These are phyloP conservation scores for Backusella morwellensis DNA, from an alignment of 192 early-diverging fungal genomes.

Conservation along the genomic window DNA sequence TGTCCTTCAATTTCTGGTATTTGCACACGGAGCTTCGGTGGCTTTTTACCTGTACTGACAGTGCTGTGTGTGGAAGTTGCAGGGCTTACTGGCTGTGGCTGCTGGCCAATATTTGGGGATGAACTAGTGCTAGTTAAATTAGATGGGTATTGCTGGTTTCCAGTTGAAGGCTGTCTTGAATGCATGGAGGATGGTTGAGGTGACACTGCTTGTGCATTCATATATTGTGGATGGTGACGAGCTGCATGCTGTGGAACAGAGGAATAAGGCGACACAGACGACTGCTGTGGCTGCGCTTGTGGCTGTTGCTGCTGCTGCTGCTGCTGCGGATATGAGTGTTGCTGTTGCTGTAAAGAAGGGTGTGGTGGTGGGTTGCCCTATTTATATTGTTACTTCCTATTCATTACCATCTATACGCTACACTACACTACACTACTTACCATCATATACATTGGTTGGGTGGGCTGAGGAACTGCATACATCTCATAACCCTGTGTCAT, in stretches of 20 bases:
- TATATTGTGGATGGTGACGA: background rate
- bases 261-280: background rate
- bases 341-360: background rate
- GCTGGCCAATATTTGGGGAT: background rate
- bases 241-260: constrained; percentile 10
- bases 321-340: background rate
- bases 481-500: background rate
- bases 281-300: background rate
- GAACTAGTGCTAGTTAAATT: background rate
- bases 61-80: constrained; percentile 31
- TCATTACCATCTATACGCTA: background rate
- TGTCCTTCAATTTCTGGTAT: constrained; percentile 8
- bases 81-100: constrained; percentile 11
- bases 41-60: constrained; percentile 13
- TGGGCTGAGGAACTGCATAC: background rate
- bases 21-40: constrained; percentile 12
- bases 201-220: constrained; percentile 2
- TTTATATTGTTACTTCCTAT: background rate
- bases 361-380: background rate
- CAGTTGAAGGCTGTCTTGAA: background rate
- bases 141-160: background rate
- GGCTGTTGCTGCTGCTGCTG: background rate
- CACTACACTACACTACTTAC: background rate
- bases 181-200: constrained; percentile 7
- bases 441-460: constrained; percentile 15